Evolutionary conservation across 371 early-diverging fungal genomes (phyloP), one percentile per base, ranked within the genome.

Genomic region (Mortierella sp.): DNA sequence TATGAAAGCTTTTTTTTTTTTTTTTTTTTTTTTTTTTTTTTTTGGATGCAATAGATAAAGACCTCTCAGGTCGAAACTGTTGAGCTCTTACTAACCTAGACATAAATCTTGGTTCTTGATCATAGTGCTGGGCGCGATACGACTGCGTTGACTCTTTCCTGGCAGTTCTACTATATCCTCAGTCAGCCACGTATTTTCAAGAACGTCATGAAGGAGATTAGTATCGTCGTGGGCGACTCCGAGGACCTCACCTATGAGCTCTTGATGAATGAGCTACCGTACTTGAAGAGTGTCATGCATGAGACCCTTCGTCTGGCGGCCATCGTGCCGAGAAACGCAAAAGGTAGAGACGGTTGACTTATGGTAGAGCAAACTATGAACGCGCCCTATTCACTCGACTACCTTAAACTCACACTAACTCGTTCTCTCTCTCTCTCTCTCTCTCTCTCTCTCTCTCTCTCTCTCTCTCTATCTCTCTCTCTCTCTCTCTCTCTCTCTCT

Each of bases 121-220:
- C 5, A 5, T 37, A 37, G 37, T 1, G 60, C 60, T 1, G 60
- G 60, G 18, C 60, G 60, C 12, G 60, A 60, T 7, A 60, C 60
- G 2, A 60, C 60, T 5, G 50, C 60, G n/a, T 26, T 16, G n/a
- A 26, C 46, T 19, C 45, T 60, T 16, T 18, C 60, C 7, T 60
- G 60, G 60, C 19, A 26, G 60, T 60, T 60, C 50, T 60, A 60
- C 48, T 23, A 25, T 16, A 18, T 60, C 18, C 19, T 60, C 28
- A 46, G 46, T 11, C 15, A 60, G 7, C 60, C 60, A 25, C 60
- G 46, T n/a, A 47, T 46, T n/a, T 23, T 60, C 18, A 47, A 45
- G 28, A 60, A 60, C 9, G 18, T 60, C 1, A 26, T 19, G 1
- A 37, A 45, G 26, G 60, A 60, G 47, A 25, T 47, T 18, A 28